Evolutionary conservation across 768 basidiomycete species (phyloP).

Genomic region (Xerocomus brunneocitrinus): DNA sequence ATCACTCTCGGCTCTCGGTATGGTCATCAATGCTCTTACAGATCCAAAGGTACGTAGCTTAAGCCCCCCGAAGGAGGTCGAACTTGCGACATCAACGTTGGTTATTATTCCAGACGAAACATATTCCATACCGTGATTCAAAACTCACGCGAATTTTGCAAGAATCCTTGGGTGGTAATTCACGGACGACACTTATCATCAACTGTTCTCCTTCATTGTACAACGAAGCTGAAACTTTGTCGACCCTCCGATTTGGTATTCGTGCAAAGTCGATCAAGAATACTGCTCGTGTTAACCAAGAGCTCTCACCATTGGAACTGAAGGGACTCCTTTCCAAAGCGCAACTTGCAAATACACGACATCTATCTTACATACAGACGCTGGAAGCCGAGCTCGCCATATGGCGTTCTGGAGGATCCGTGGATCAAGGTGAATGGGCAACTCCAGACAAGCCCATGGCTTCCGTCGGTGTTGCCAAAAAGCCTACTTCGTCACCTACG

Average conservation of each 20-base stretch:
- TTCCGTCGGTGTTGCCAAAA: constrained; percentile 43
- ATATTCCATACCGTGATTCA: constrained; percentile 98
- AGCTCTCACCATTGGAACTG: constrained; percentile 93
- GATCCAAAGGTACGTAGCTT: constrained; percentile 74
- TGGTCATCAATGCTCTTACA: constrained; percentile 99
- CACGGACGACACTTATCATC: constrained; percentile 95
- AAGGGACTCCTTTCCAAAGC: constrained; percentile 90
- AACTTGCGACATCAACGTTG: constrained; percentile 4
- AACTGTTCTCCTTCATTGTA: constrained; percentile 98
- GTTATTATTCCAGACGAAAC: constrained; percentile 62
- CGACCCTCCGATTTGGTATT: constrained; percentile 98
- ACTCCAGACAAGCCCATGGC: constrained; percentile 53
- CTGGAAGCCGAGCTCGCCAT: constrained; percentile 87
- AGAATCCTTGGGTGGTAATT: constrained; percentile 96
- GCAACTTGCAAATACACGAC: constrained; percentile 75
- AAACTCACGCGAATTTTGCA: constrained; percentile 98
- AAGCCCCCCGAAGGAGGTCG: background rate
- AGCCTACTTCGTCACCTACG: constrained; percentile 52
- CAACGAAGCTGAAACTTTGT: constrained; percentile 94
- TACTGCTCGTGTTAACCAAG: constrained; percentile 96
- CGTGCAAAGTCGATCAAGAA: constrained; percentile 99
- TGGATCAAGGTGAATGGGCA: constrained; percentile 83
- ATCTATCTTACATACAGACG: constrained; percentile 81
- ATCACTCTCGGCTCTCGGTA: constrained; percentile 92
- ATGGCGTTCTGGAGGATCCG: constrained; percentile 84